A percentile compares a stretch with the other conserved stretches of the same genome.
phyloP scores from a whole-genome alignment of 495 filamentous ascomycete species.

The Beverwykella pulmonaria region DNA sequence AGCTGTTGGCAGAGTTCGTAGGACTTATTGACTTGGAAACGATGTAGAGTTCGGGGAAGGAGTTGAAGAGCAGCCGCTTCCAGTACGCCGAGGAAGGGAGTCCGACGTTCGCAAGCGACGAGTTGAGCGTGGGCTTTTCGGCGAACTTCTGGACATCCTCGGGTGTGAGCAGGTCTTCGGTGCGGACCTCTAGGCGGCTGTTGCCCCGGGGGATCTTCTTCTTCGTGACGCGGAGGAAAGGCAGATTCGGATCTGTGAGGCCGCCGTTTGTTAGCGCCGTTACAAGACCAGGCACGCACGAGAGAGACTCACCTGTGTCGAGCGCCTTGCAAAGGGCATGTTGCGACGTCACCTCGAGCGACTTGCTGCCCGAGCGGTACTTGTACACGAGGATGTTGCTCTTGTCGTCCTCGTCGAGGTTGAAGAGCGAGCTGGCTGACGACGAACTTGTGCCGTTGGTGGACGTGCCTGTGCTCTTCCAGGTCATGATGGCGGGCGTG shows the following conservation, averaged over 20 bases:
- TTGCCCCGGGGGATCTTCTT: slow-evolving; percentile 46
- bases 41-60: slow-evolving; percentile 47
- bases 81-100: slow-evolving; percentile 45
- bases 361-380: slow-evolving; percentile 38
- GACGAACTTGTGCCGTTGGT: slow-evolving; percentile 33
- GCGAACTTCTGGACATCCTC: slow-evolving; percentile 40
- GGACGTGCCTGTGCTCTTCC: slow-evolving; percentile 34
- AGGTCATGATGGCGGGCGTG: slow-evolving; percentile 22
- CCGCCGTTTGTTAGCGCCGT: slow-evolving; percentile 24
- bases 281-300: slow-evolving; percentile 7
- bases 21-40: slow-evolving; percentile 38
- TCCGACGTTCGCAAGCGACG: slow-evolving; percentile 44
- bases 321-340: slow-evolving; percentile 43
- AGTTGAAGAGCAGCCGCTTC: slow-evolving; percentile 43
- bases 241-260: slow-evolving; percentile 38
- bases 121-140: slow-evolving; percentile 44
- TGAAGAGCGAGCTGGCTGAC: slow-evolving; percentile 33
- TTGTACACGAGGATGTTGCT: slow-evolving; percentile 43
- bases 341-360: slow-evolving; percentile 41
- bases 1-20: slow-evolving; percentile 34
- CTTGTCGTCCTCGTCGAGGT: slow-evolving; percentile 42
- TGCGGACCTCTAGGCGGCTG: slow-evolving; percentile 43
- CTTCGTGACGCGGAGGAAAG: slow-evolving; percentile 40
- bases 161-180: slow-evolving; percentile 45
- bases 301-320: slow-evolving; percentile 40